Conservation (phyloP, 805 yeast genomes). For the Candida maris region DNA sequence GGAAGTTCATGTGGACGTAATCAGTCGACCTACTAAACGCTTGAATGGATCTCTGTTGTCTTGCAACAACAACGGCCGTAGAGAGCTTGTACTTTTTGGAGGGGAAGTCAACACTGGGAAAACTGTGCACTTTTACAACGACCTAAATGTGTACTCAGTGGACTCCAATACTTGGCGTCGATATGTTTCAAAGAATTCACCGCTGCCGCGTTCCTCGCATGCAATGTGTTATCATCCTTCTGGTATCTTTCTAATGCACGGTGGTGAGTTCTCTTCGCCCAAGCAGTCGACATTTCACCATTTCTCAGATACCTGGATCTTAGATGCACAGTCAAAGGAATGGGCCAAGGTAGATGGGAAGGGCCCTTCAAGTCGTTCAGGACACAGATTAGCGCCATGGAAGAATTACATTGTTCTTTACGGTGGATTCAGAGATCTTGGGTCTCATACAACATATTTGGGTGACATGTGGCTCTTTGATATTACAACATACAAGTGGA, state of each 20-base stretch:
- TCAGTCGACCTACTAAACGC: conserved; percentile 62
- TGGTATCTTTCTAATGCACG: conserved; percentile 81
- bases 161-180: conserved; percentile 81
- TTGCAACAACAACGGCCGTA: conserved; percentile 68
- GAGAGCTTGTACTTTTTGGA: conserved; percentile 82
- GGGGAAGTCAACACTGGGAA: conserved; percentile 65
- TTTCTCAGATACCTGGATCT: conserved; percentile 93
- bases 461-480: conserved; percentile 92
- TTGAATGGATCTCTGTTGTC: conserved; percentile 74
- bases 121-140: conserved; percentile 74
- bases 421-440: conserved; percentile 93
- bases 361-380: conserved; percentile 85
- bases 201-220: conserved; percentile 90
- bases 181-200: conserved; percentile 77
- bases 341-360: conserved; percentile 85
- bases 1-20: conserved; percentile 58
- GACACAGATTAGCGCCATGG: conserved; percentile 89
- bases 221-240: conserved; percentile 92
- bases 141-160: conserved; percentile 65
- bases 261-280: conserved; percentile 96
- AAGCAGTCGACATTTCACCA: conserved; percentile 94
- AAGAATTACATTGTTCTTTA: conserved; percentile 79
- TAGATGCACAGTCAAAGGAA: conserved; percentile 79
- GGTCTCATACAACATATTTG: conserved; percentile 76
- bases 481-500: conserved; percentile 86